Conservation (phyloP, 164 flowering plant species). For the Stephania cephalantha region DNA sequence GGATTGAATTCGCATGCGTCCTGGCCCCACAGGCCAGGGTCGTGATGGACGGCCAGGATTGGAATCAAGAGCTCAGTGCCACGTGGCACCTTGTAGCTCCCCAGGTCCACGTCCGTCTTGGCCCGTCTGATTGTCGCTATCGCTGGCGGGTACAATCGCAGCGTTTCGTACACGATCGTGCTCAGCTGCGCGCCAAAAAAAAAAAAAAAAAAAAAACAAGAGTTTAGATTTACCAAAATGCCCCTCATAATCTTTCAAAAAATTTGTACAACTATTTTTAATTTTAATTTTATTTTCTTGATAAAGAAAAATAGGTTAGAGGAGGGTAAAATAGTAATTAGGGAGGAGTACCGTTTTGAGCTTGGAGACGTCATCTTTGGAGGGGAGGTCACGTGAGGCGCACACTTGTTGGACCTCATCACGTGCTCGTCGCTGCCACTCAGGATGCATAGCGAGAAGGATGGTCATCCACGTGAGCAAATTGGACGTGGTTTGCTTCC, state of each 20-base stretch:
- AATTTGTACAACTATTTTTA: too few species aligned
- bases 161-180: slow-evolving; percentile 83
- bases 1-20: slow-evolving; percentile 89
- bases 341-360: slow-evolving; percentile 60
- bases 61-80: slow-evolving; percentile 88
- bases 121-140: slow-evolving; percentile 83
- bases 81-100: slow-evolving; percentile 55
- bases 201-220: background rate
- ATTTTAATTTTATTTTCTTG: too few species aligned
- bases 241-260: background rate
- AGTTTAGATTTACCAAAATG: slow-evolving; percentile 3
- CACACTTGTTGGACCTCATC: slow-evolving; percentile 76
- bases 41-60: slow-evolving; percentile 92
- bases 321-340: too few species aligned
- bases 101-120: slow-evolving; percentile 63
- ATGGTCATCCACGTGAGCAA: slow-evolving; percentile 95
- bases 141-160: slow-evolving; percentile 80
- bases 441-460: slow-evolving; percentile 89
- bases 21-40: slow-evolving; percentile 70
- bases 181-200: slow-evolving; percentile 46
- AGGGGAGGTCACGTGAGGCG: slow-evolving; percentile 73
- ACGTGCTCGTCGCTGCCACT: slow-evolving; percentile 90
- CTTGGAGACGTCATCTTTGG: slow-evolving; percentile 64
- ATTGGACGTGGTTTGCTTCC: slow-evolving; percentile 88
- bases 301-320: too few species aligned